Conservation (phyloP, 2,329 filamentous ascomycete species). For the Sporothrix protearum region DNA sequence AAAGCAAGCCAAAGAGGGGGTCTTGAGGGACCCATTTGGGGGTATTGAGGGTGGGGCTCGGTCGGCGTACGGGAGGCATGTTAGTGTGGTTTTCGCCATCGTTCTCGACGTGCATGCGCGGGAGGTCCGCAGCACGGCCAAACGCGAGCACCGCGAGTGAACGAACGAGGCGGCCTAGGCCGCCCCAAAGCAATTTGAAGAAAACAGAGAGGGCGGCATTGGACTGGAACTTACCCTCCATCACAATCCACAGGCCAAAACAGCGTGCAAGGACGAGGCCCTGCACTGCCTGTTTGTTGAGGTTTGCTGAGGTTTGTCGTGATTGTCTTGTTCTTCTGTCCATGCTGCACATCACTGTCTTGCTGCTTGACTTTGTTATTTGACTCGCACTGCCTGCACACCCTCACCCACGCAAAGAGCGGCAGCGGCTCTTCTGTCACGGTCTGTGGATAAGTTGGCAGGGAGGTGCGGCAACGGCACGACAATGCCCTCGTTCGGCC, state of each 20-base stretch:
- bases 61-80: slow-evolving; percentile 3
- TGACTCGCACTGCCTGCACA: neutral
- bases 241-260: neutral
- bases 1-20: neutral
- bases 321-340: neutral
- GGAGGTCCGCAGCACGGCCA: neutral
- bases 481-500: slow-evolving; percentile 12
- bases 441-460: neutral
- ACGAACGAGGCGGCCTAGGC: neutral
- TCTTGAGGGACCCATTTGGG: neutral
- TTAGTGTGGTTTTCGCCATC: slow-evolving; percentile 22
- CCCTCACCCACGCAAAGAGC: neutral
- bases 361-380: neutral
- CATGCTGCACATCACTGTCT: neutral
- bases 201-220: neutral
- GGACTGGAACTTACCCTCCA: neutral
- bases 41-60: slow-evolving; percentile 2
- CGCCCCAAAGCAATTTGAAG: neutral
- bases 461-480: slow-evolving; percentile 14
- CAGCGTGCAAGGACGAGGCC: neutral
- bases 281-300: neutral
- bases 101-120: slow-evolving; percentile 1
- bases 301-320: too few species aligned
- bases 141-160: neutral
- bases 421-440: neutral